Evolutionary conservation across 1,284 basidiomycete genomes (phyloP), one percentile per base, ranked within the genome.

Genomic region (Ceratobasidium sp.): DNA sequence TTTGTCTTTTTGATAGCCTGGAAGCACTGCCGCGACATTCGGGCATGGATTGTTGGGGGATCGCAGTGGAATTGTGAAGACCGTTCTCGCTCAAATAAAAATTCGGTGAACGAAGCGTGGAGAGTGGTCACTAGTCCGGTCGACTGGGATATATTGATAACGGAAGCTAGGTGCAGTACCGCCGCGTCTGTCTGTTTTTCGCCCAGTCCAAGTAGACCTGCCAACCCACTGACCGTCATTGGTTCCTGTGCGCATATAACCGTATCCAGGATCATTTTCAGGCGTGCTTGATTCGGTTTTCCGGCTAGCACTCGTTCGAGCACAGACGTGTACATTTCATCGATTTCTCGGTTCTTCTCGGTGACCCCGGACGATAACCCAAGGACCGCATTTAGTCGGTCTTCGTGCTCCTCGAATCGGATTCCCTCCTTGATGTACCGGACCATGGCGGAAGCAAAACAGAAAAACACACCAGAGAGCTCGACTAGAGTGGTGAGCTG

Each of bases 51-150:
- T 10, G 8, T 4, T 7, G 13, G 1, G 17, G 29, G 7, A 53
- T 56, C 42, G 43, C 65, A 68, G 31, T 35, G 38, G 32, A 68
- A 68, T 15, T 22, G 8, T 2, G 10, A 15, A 7, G 65, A 68
- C 1, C 65, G 52, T 12, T 10, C 29, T 1, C 3, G 0, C 10
- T 32, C 29, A 22, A 56, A 22, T 10, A 68, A n/a, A 32, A 45
- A 68, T 29, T 68, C 43, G 1, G 65, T 35, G n/a, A 68, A 56
- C 0, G 65, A 64, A 1, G 20, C 17, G 15, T 64, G 60, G 8
- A 50, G 25, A 4, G 47, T 52, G 10, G 32, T 40, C 25, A 64
- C 60, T 1, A 50, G 1, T 3, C 47, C 34, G 10, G 20, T 22
- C 3, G 6, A 12, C 10, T 49, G 29, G 1, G 60, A n/a, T 10